phyloP scores from a whole-genome alignment of 2,329 filamentous ascomycete species.

The Cercospora nicotianae region DNA sequence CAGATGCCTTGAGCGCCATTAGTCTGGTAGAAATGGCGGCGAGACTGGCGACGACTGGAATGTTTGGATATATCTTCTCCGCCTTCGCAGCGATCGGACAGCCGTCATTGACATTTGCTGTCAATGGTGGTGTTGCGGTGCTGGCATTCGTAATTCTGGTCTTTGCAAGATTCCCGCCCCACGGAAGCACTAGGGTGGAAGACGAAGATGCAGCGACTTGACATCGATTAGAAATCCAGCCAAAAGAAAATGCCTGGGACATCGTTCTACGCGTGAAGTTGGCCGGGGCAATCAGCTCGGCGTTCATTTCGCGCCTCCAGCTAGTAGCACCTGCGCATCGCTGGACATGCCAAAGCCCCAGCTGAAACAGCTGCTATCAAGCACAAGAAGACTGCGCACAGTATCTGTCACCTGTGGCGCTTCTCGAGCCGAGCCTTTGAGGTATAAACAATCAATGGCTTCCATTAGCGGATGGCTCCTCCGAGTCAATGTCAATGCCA shows the following conservation, averaged over 20 bases:
- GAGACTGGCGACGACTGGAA: slow-evolving; percentile 59
- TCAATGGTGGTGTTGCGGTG: slow-evolving; percentile 63
- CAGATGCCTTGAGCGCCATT: slow-evolving; percentile 68
- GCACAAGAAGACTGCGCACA: background rate
- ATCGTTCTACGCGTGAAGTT: background rate
- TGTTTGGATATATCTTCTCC: slow-evolving; percentile 69
- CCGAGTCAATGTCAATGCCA: background rate
- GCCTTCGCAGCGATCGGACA: slow-evolving; percentile 61
- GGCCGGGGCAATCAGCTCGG: background rate
- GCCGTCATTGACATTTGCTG: slow-evolving; percentile 64
- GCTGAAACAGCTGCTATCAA: background rate
- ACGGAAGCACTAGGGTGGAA: slow-evolving; percentile 39
- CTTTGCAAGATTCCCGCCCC: slow-evolving; percentile 49
- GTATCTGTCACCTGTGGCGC: background rate
- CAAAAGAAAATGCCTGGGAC: background rate
- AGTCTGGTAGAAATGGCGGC: slow-evolving; percentile 71
- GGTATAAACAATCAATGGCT: background rate
- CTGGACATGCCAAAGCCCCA: background rate
- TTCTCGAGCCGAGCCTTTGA: background rate
- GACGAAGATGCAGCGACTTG: slow-evolving; percentile 12
- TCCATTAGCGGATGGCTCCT: background rate
- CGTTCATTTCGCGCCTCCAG: background rate
- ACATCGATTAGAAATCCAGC: background rate
- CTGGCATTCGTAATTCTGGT: slow-evolving; percentile 51
- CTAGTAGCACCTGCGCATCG: background rate